phyloP scores from a whole-genome alignment of 1,284 basidiomycete genomes.

The Stygiomarasmius scandens region DNA sequence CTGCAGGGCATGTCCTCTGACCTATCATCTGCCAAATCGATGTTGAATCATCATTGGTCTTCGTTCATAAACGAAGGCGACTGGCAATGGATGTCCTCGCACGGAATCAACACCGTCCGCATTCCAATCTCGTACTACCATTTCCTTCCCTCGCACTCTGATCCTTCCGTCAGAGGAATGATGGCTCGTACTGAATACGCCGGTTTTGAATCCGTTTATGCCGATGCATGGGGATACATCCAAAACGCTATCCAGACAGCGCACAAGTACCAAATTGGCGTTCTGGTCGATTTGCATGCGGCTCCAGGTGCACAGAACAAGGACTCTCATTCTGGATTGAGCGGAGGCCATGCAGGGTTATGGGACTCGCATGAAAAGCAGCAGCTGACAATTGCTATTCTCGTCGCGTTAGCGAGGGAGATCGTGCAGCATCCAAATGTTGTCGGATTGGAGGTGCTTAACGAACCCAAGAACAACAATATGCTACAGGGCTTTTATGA shows the following conservation, averaged over 20 bases:
- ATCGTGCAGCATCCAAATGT: slow-evolving; percentile 51
- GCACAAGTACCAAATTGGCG: slow-evolving; percentile 67
- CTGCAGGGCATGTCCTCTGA: slow-evolving; percentile 43
- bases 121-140: slow-evolving; percentile 62
- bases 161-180: neutral
- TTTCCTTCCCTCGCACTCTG: slow-evolving; percentile 25
- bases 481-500: slow-evolving; percentile 69
- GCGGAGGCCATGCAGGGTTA: slow-evolving; percentile 8
- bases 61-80: slow-evolving; percentile 73
- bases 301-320: slow-evolving; percentile 79
- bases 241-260: slow-evolving; percentile 70
- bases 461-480: slow-evolving; percentile 68
- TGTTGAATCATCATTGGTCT: slow-evolving; percentile 83
- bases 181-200: slow-evolving; percentile 68
- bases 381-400: slow-evolving; percentile 7
- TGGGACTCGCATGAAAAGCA: slow-evolving; percentile 11
- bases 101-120: slow-evolving; percentile 82
- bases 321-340: slow-evolving; percentile 61
- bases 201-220: slow-evolving; percentile 58
- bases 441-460: slow-evolving; percentile 82
- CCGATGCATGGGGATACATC: slow-evolving; percentile 76
- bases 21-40: slow-evolving; percentile 50
- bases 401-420: slow-evolving; percentile 10
- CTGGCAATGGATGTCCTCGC: slow-evolving; percentile 74
- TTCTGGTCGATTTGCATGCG: slow-evolving; percentile 77